A percentile compares a stretch with the other conserved stretches of the same genome.
These are phyloP conservation scores for Alternaria sp. DNA, from an alignment of 2,329 filamentous ascomycete species.

Conservation along the genomic window DNA sequence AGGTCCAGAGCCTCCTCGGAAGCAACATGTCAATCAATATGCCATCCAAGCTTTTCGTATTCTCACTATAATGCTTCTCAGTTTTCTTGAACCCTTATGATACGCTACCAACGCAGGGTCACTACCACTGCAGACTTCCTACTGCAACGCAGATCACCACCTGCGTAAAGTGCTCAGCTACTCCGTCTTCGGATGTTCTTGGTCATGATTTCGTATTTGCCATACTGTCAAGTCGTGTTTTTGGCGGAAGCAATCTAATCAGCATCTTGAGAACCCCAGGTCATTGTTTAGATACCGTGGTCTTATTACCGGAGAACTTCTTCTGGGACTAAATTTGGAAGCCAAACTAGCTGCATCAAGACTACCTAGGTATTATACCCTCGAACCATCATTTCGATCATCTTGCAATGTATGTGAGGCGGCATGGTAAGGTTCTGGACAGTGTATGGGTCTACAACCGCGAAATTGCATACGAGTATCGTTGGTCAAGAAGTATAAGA, in stretches of 20 bases:
- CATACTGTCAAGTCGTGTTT: constrained; percentile 14
- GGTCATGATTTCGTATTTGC: constrained; percentile 30
- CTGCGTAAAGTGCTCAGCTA: constrained; percentile 2
- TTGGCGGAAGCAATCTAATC: constrained; percentile 34
- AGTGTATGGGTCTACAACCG: constrained; percentile 1
- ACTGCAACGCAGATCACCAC: constrained; percentile 18
- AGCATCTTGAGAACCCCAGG: constrained; percentile 23
- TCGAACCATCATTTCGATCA: background rate
- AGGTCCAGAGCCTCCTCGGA: constrained; percentile 29
- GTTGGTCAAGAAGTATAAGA: constrained; percentile 36
- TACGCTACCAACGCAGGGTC: constrained; percentile 11
- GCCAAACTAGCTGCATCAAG: constrained; percentile 25
- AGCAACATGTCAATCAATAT: constrained; percentile 34
- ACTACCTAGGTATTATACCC: constrained; percentile 19
- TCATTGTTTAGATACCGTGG: constrained; percentile 24
- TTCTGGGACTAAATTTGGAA: constrained; percentile 37
- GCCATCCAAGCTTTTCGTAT: constrained; percentile 46
- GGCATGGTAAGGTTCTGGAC: constrained; percentile 27
- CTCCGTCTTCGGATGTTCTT: constrained; percentile 10
- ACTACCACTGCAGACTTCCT: constrained; percentile 3
- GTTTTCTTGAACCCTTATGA: constrained; percentile 13
- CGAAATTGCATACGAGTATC: constrained; percentile 2
- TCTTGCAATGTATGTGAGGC: background rate
- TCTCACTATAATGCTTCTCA: constrained; percentile 33
- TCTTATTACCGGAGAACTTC: constrained; percentile 29